phyloP scores from a whole-genome alignment of 192 early-diverging fungal genomes.

The Chytriomyces hyalinus region DNA sequence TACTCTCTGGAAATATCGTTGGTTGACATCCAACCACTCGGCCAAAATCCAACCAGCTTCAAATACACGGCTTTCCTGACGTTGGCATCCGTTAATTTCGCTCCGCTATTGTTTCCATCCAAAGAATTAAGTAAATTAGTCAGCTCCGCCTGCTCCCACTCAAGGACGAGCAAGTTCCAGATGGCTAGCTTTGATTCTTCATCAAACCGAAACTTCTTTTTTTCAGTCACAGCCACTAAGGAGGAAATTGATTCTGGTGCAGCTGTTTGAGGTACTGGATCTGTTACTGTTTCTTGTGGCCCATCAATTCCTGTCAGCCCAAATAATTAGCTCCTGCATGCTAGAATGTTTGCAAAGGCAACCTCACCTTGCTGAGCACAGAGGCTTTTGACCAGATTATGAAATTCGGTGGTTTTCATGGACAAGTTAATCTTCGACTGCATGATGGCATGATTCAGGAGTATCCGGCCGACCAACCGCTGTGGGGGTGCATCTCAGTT shows the following conservation, averaged over 20 bases:
- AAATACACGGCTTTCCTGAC: constrained; percentile 29
- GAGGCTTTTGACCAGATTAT: constrained; percentile 15
- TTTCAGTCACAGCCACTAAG: constrained; percentile 4
- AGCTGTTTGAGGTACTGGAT: background rate
- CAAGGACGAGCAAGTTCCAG: constrained; percentile 36
- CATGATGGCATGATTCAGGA: constrained; percentile 24
- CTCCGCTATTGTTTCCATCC: background rate
- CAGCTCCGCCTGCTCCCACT: constrained; percentile 32
- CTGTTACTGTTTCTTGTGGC: background rate
- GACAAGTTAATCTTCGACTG: constrained; percentile 9
- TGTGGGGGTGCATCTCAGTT: background rate
- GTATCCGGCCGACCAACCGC: constrained; percentile 21
- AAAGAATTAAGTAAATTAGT: constrained; percentile 6
- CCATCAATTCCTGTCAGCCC: constrained; percentile 18
- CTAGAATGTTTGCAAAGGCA: background rate
- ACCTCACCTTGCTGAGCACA: constrained; percentile 23
- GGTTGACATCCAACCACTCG: constrained; percentile 29
- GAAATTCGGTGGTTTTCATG: constrained; percentile 19
- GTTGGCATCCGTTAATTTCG: constrained; percentile 24
- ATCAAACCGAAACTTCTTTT: constrained; percentile 35
- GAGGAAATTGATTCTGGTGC: background rate
- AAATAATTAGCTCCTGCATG: background rate
- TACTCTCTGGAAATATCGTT: constrained; percentile 26
- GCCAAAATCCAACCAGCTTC: constrained; percentile 36
- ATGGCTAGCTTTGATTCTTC: constrained; percentile 26